Evolutionary conservation across 169 alveolate genomes (phyloP), one percentile per base, ranked within the genome.

Genomic region (Plasmodium gonderi): DNA sequence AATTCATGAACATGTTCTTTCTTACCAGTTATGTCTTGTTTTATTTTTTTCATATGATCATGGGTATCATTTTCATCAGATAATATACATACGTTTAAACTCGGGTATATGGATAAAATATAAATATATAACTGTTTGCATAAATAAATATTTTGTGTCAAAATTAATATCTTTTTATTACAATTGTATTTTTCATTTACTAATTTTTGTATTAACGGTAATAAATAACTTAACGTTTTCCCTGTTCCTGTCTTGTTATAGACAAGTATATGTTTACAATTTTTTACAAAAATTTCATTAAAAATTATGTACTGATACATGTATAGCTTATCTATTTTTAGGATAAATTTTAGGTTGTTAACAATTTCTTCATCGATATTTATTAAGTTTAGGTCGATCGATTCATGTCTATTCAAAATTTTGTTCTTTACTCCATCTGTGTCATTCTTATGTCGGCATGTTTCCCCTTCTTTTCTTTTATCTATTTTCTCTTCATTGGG

Each of bases 161-260:
- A 49, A 47, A 83, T 83, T 83, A 83, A 83, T 26, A 83, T 47
- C 75, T 72, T 83, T 72, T 64, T 68, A 9, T 33, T 83, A 36
- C 92, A 83, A 33, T 83, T 72, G 60, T 60, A 94, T 51, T 69
- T 75, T 20, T 91, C 91, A 85, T 77, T 78, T 51, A 78, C 67
- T 44, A 87, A 31, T 33, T 87, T 92, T 80, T 94, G 95, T 65
- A 94, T 67, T 76, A 91, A 91, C 54, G 96, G 96, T 82, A 91
- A 47, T 76, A 94, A 82, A 72, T 64, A 94, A 14, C 94, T 77
- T 68, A 91, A 78, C 23, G 96, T 91, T 91, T 94, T 94, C 17
- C 96, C 95, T 12, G 95, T 91, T 20, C 96, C 96, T 31, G 96
- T 94, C 77, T 83, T 83, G 64, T 83, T 83, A 60, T 69, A 83